Evolutionary conservation across 768 basidiomycete genomes (phyloP), one percentile per base, ranked within the genome.

Genomic region (Auricularia heimuer): DNA sequence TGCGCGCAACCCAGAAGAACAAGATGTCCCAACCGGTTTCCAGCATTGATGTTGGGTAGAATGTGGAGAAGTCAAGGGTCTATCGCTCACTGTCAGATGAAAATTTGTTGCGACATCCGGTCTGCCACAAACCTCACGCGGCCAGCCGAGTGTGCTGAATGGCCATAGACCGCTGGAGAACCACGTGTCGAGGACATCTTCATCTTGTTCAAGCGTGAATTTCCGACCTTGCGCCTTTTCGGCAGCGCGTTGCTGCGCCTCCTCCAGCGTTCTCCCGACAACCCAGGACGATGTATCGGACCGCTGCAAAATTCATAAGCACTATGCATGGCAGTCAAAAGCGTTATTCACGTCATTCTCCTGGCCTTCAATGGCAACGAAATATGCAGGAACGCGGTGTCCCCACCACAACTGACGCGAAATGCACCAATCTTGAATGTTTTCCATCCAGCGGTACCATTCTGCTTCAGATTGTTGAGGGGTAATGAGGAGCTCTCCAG

Each of bases 391-490:
- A 73, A 87, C 89, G 65, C 97, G 86, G 73, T 98, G 96, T 35
- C 97, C 96, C 96, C 96, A 98, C 97, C 97, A 99, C 18, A 98
- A 82, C 73, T 99, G 97, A 63, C 97, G 90, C 2, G 97, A 98
- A 71, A 98, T 89, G 77, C 97, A 99, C 97, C 97, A 99, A 73
- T 98, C 97, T 76, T 98, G 94, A 66, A 97, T 93, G 68, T 83
- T 85, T 68, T 94, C 92, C 44, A 98, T 78, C 96, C 97, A 98
- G 65, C 92, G 83, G 74, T 90, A 94, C 95, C 94, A 98, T 47
- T 99, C 96, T 54, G 82, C 85, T 71, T 97, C 96, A 8, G 90
- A 94, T 62, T 83, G 81, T 70, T 91, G 90, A 2, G 96, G 97
- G 7, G 80, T 75, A 66, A 98, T 94, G 54, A 80, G 69, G 56